Evolutionary conservation across 2,329 filamentous ascomycete species (phyloP).

Genomic region (Dactylellina leptospora): DNA sequence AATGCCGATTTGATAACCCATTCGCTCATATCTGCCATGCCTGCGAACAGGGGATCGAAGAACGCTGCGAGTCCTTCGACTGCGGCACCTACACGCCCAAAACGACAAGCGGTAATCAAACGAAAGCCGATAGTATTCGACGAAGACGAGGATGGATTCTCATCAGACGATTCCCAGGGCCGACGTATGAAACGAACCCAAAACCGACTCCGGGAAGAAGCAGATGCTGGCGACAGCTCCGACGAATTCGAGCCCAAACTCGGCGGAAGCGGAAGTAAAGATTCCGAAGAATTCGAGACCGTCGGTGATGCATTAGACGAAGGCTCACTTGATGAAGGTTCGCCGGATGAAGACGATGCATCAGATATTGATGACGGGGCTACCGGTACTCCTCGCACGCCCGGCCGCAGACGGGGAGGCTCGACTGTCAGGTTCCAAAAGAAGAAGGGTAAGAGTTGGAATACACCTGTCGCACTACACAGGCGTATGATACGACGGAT

Average conservation of each 20-base stretch:
- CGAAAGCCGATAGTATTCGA: conserved; percentile 18
- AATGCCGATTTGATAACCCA: conserved; percentile 2
- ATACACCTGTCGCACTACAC: conserved; percentile 40
- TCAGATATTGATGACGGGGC: conserved; percentile 27
- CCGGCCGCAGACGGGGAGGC: neutral
- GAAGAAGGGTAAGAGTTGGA: conserved; percentile 24
- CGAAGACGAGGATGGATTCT: conserved; percentile 11
- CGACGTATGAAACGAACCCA: no score
- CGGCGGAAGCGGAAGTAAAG: conserved; percentile 17
- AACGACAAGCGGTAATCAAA: conserved; percentile 23
- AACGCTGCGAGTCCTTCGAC: neutral
- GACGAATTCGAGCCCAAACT: conserved; percentile 26
- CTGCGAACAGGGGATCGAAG: neutral
- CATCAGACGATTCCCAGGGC: conserved; percentile 24
- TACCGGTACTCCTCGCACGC: neutral
- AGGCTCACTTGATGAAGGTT: conserved; percentile 20
- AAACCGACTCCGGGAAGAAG: neutral
- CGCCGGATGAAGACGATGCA: conserved; percentile 16
- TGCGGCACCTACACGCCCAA: conserved; percentile 16
- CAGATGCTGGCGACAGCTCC: conserved; percentile 7
- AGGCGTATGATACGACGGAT: conserved; percentile 43
- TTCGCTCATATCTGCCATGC: neutral
- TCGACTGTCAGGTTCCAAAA: neutral
- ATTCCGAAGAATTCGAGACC: conserved; percentile 18
- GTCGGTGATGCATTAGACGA: neutral